Percentiles rank a stretch among this genome's conserved stretches.
Evolutionary conservation across 345 rosid species (phyloP).

Genomic region (Linum trigynum): DNA sequence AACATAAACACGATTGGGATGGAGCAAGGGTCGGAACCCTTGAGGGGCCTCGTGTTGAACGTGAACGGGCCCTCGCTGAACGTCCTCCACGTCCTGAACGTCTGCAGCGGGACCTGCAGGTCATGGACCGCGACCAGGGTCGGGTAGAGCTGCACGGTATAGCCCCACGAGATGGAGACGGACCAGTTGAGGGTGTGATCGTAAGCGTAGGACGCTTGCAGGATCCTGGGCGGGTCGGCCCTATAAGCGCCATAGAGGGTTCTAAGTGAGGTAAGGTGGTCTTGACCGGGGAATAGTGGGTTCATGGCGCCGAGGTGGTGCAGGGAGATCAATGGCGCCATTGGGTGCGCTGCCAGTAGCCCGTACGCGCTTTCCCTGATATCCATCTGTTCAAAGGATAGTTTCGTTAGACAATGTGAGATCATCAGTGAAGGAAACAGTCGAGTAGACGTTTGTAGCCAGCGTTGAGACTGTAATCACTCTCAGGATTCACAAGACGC

Average conservation of each 20-base stretch:
- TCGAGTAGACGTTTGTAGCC: no score
- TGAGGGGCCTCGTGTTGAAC: constrained; percentile 44
- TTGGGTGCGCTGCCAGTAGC: constrained; percentile 68
- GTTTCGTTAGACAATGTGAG: no score
- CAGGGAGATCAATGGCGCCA: constrained; percentile 57
- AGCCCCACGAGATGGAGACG: constrained; percentile 77
- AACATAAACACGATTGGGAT: constrained; percentile 50
- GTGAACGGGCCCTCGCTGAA: constrained; percentile 56
- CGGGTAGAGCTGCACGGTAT: constrained; percentile 60
- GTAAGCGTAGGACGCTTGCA: constrained; percentile 56
- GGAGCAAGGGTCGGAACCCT: constrained; percentile 38
- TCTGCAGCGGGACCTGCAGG: constrained; percentile 49
- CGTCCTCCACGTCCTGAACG: constrained; percentile 70
- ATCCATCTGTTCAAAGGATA: constrained; percentile 43
- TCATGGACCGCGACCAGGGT: constrained; percentile 27
- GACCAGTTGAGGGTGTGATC: constrained; percentile 56
- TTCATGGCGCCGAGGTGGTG: constrained; percentile 57
- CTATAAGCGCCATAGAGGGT: constrained; percentile 37
- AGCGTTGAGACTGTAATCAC: no score
- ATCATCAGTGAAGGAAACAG: no score
- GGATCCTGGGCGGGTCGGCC: constrained; percentile 53
- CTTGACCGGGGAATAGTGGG: constrained; percentile 48
- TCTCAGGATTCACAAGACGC: no score
- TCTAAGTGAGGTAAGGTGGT: constrained; percentile 37
- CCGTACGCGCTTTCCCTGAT: constrained; percentile 67